Conservation (phyloP, 768 basidiomycete genomes). For the Termitomyces eurrhizus region DNA sequence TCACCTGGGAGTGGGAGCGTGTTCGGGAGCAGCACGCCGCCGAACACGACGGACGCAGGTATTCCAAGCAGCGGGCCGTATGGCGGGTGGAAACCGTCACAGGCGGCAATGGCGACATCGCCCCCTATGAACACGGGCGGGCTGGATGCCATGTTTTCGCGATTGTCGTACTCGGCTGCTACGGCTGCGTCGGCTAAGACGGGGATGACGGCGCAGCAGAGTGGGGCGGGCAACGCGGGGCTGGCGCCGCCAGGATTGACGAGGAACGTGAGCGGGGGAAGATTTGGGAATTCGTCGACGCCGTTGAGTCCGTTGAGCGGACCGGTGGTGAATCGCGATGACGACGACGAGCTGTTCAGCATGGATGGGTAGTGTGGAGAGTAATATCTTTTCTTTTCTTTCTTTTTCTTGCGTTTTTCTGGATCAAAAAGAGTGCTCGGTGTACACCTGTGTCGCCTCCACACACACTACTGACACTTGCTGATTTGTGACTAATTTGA, state of each 20-base stretch:
- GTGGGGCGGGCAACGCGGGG: constrained; percentile 17
- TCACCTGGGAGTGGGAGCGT: constrained; percentile 28
- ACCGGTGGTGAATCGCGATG: constrained; percentile 52
- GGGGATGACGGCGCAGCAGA: constrained; percentile 17
- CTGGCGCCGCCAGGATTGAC: constrained; percentile 33
- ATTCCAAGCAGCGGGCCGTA: constrained; percentile 24
- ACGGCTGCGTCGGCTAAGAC: constrained; percentile 15
- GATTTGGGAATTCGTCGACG: constrained; percentile 27
- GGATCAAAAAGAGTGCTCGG: constrained; percentile 4
- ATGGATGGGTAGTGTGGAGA: constrained; percentile 46
- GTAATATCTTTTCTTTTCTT: neutral
- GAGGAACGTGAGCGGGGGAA: constrained; percentile 33
- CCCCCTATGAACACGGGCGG: constrained; percentile 15
- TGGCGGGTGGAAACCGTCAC: constrained; percentile 21
- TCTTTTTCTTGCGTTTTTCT: neutral
- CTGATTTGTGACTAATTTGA: neutral
- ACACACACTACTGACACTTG: neutral
- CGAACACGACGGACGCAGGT: constrained; percentile 3
- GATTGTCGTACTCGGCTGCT: constrained; percentile 52
- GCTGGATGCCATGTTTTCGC: constrained; percentile 53
- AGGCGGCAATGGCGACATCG: constrained; percentile 14
- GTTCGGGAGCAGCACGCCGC: constrained; percentile 17
- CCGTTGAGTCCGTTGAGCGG: constrained; percentile 59
- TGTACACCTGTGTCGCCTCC: neutral
- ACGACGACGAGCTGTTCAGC: constrained; percentile 65